These are phyloP conservation scores for Escovopsis sp. DNA, from an alignment of 2,329 filamentous ascomycete species.

Conservation along the genomic window DNA sequence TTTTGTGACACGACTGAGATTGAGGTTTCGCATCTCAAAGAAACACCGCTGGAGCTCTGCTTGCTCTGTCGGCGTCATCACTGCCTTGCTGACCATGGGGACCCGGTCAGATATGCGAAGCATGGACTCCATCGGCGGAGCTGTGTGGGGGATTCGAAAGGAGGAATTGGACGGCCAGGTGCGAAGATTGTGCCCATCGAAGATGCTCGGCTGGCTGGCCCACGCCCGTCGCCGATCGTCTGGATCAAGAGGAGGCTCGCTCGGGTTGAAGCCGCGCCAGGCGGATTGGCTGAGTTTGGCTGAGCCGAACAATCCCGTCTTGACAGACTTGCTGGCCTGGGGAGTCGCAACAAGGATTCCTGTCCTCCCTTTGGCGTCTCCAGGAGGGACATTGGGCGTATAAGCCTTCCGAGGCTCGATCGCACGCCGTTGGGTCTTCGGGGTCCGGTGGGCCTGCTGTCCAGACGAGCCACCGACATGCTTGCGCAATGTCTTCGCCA, in stretches of 20 bases:
- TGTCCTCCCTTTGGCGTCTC: neutral
- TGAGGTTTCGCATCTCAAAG: slow-evolving; percentile 2
- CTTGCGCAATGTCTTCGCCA: no score
- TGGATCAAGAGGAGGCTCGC: neutral
- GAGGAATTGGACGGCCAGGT: slow-evolving; percentile 5
- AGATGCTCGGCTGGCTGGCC: slow-evolving; percentile 13
- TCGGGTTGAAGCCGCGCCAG: neutral
- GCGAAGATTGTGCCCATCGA: slow-evolving; percentile 1
- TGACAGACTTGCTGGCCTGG: no score
- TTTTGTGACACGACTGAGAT: slow-evolving; percentile 13
- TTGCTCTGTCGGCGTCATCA: slow-evolving; percentile 22
- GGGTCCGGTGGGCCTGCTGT: no score
- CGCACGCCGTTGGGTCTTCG: no score
- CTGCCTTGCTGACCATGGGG: slow-evolving; percentile 17
- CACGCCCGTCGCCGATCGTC: slow-evolving; percentile 5
- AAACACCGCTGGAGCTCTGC: slow-evolving; percentile 1
- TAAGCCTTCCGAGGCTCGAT: no score
- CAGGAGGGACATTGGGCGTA: neutral
- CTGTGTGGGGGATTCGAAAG: slow-evolving; percentile 8
- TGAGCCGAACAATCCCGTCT: neutral
- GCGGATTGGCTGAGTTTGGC: neutral
- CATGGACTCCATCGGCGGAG: slow-evolving; percentile 18
- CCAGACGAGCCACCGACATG: neutral
- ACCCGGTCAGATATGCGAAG: slow-evolving; percentile 18
- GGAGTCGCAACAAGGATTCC: no score